Base-by-base conservation (phyloP, 495 filamentous ascomycete species). In the Halenospora varia region DNA sequence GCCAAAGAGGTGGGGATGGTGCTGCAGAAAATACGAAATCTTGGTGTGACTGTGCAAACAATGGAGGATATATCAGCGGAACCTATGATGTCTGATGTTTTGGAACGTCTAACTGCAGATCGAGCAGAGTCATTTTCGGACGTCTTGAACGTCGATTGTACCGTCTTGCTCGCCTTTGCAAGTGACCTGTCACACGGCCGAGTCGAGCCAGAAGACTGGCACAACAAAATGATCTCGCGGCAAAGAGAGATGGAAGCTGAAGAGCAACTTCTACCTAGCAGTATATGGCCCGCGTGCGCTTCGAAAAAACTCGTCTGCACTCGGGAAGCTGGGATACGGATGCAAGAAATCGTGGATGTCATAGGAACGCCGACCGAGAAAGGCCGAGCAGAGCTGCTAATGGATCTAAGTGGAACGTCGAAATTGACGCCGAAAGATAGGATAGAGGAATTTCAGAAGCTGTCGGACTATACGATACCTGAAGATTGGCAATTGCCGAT, bases 71-170 rank as follows among this genome's bases (percentile, higher is more conserved):
- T 62, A 4, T 61, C 59, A 20, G 40, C 15, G 13, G 9, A 61
- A 2, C 63, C 66, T 19, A 46, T 66, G 49, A 42, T 74, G 20
- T 40, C 63, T 15, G 62, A 65, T 1, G 62, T 74, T 10, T 64
- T 85, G 9, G 53, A 59, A 8, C 65, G 68, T 48, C 77, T 89
- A 17, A 70, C 83, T 18, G 76, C 78, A 15, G 75, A 83, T 55
- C 77, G 72, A 3, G 78, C 80, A 65, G 74, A 74, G 25, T 62
- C 69, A 1, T 82, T 88, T 64, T 82, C 85, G 1, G 26, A 75
- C 6, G 79, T 73, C 2, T 60, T 90, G 39, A 90, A 90, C 68
- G 76, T 90, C 58, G 87, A 90, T 68, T 89, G 87, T 70, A 89
- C 87, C 9, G 76, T 90, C 53, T 75, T 90, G 24, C 78, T 90